phyloP scores from a whole-genome alignment of 768 basidiomycete genomes.

The Pleurotus platypus region DNA sequence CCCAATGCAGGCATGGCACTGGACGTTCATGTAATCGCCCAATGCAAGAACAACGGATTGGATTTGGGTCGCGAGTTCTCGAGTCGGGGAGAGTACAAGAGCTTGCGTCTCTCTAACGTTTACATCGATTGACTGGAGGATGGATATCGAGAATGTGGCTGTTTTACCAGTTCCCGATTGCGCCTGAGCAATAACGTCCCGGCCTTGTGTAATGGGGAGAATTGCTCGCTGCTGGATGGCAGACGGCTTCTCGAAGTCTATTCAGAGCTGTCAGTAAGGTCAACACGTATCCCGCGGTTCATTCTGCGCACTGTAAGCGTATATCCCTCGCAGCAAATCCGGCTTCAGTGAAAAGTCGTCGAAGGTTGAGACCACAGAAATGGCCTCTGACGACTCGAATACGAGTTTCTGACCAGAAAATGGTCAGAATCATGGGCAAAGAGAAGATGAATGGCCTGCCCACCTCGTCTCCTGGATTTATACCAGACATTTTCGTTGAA shows the following conservation, averaged over 20 bases:
- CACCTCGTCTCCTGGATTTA: conserved; percentile 85
- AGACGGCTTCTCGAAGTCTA: conserved; percentile 95
- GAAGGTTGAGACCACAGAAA: conserved; percentile 85
- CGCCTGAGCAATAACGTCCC: conserved; percentile 98
- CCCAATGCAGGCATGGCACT: conserved; percentile 97
- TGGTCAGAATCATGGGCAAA: conserved; percentile 9
- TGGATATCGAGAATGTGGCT: conserved; percentile 96
- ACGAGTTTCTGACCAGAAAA: conserved; percentile 68
- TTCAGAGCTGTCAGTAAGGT: neutral
- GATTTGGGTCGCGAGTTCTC: conserved; percentile 98
- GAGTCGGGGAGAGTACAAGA: conserved; percentile 95
- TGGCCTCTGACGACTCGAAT: conserved; percentile 92
- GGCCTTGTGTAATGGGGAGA: conserved; percentile 89
- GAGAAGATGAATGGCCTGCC: neutral
- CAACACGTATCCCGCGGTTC: neutral
- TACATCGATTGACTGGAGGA: conserved; percentile 96
- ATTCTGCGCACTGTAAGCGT: conserved; percentile 84
- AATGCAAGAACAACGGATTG: conserved; percentile 95
- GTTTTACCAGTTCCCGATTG: conserved; percentile 99
- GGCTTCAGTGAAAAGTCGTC: conserved; percentile 92
- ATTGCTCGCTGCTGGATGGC: conserved; percentile 99
- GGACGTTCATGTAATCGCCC: conserved; percentile 99
- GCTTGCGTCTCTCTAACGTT: conserved; percentile 94
- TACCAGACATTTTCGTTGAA: conserved; percentile 68
- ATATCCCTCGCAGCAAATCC: conserved; percentile 93